phyloP scores from a whole-genome alignment of 495 filamentous ascomycete species.

The Copromyces sp. region DNA sequence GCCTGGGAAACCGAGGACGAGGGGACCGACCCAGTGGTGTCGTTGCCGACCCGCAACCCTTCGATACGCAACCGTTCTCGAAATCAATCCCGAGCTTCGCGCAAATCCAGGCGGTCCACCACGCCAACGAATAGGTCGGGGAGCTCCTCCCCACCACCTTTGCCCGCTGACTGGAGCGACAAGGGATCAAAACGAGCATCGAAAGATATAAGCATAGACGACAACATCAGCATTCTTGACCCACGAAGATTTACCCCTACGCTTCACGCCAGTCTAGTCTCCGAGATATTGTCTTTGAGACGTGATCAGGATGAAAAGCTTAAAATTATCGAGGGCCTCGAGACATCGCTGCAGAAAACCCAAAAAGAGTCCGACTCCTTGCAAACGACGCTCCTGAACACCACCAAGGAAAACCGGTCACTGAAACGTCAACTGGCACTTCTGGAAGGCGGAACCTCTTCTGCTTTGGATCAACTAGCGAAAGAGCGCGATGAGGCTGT shows the following conservation, averaged over 20 bases:
- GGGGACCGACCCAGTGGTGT: constrained; percentile 35
- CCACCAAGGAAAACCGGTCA: constrained; percentile 63
- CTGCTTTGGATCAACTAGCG: constrained; percentile 69
- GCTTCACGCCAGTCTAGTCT: constrained; percentile 86
- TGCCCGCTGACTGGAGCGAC: constrained; percentile 42
- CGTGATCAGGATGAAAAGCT: constrained; percentile 83
- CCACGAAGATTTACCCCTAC: constrained; percentile 90
- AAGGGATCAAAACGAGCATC: constrained; percentile 40
- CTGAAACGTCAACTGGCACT: constrained; percentile 76
- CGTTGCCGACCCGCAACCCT: constrained; percentile 50
- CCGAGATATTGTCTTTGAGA: constrained; percentile 80
- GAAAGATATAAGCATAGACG: constrained; percentile 51
- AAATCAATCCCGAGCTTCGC: constrained; percentile 47
- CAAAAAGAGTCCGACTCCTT: constrained; percentile 65
- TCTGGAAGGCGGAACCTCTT: constrained; percentile 77
- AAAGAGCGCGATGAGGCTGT: constrained; percentile 81
- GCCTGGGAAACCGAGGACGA: constrained; percentile 49
- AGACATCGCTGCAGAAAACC: constrained; percentile 59
- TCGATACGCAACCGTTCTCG: constrained; percentile 53
- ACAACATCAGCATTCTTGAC: constrained; percentile 70
- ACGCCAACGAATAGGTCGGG: constrained; percentile 48
- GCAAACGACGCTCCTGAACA: constrained; percentile 46
- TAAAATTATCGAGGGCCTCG: constrained; percentile 72
- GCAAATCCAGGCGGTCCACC: constrained; percentile 38
- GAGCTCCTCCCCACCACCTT: constrained; percentile 52